Percentiles rank a stretch among this genome's conserved stretches.
Conservation (phyloP, 768 basidiomycete species). For the Tylopilus balloui region DNA sequence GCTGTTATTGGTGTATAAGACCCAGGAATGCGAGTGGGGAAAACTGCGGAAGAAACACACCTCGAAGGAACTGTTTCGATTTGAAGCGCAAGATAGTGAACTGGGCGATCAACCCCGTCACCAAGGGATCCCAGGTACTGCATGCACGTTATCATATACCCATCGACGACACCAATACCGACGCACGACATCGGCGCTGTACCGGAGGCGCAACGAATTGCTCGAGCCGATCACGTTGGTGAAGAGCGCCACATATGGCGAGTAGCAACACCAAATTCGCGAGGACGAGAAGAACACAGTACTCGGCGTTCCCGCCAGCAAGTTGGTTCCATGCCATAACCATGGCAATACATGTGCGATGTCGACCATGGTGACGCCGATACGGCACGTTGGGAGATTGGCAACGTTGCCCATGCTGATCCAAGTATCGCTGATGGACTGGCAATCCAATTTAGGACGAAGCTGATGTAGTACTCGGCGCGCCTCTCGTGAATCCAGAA, state of each 20-base stretch:
- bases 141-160: neutral
- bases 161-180: neutral
- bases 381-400: constrained; percentile 68
- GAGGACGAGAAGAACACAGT: constrained; percentile 77
- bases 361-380: constrained; percentile 81
- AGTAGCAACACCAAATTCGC: constrained; percentile 65
- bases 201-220: constrained; percentile 41
- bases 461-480: too few species aligned
- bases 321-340: constrained; percentile 82
- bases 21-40: constrained; percentile 68
- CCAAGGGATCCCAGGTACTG: constrained; percentile 78
- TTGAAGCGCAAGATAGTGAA: constrained; percentile 44
- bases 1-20: constrained; percentile 74
- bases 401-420: constrained; percentile 79
- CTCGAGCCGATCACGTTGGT: constrained; percentile 62
- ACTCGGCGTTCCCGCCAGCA: constrained; percentile 62
- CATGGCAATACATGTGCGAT: constrained; percentile 45
- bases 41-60: constrained; percentile 63
- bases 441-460: constrained; percentile 75
- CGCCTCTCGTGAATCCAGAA: constrained; percentile 69
- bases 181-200: constrained; percentile 61
- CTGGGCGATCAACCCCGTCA: constrained; percentile 67
- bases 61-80: constrained; percentile 46
- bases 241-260: constrained; percentile 70
- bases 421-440: constrained; percentile 84